Base-by-base conservation (phyloP, 768 basidiomycete species). In the Mycena chlorophos region DNA sequence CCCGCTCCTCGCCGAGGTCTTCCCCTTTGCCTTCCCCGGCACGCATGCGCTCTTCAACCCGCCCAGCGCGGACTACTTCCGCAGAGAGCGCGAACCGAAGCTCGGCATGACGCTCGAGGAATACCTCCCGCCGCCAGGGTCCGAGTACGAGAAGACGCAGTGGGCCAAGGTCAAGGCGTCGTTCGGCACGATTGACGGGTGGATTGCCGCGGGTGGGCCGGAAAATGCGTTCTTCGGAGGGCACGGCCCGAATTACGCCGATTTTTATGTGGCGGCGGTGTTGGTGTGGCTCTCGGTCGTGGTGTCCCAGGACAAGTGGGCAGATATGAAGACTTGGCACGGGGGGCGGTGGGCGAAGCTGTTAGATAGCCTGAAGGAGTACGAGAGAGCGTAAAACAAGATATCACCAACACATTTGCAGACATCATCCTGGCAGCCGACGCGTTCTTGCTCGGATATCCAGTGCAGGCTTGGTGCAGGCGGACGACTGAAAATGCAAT, bases 31-130 rank as follows among this genome's bases (percentile, higher is more conserved):
- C 46, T 26, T 68, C 23, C 65, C 67, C 20, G 14, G 48, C 1
- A 48, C 57, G 34, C 20, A 46, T 17, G 43, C 43, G 20, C 40
- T 60, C 34, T 59, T 79, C 54, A 69, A 66, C 16, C 65, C 71
- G 10, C 55, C 49, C 23, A 76, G 72, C 49, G 50, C 54, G 52
- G 66, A 39, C 12, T 73, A 73, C 54, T 77, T 72, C 49, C 57
- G 70, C 10, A 49, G 58, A 2, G 75, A 71, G 3, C 68, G 74
- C 14, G 64, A 66, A 42, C 54, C 49, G 3, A 42, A 34, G 1
- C 66, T 66, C n/a, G 73, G 77, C 0, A 63, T 42, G 45, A 64
- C 65, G 27, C 58, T 68, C 28, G 75, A 79, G 68, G 62, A 68
- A 22, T 37, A n/a, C n/a, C n/a, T n/a, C n/a, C n/a, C n/a, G n/a